Percentiles rank a stretch among this genome's conserved stretches.
Conservation (phyloP, 176 grass and related monocot genomes). For the Zea mays region Zm-B73-REFERENCE-NAM-5.0 NC_050098.1:144032501-144033000, state of each 20-base stretch:
- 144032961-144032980: conserved; percentile 59
- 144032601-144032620: conserved; percentile 67
- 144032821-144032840: conserved; percentile 80
- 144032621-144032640: conserved; percentile 84
- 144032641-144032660: conserved; percentile 75
- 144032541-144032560: conserved; percentile 55
- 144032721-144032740: conserved; percentile 92
- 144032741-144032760: conserved; percentile 72
- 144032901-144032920: conserved; percentile 71
- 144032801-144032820: conserved; percentile 67
- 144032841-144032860: conserved; percentile 54
- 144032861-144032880: conserved; percentile 47
- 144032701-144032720: conserved; percentile 77
- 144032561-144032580: conserved; percentile 88
- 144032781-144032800: conserved; percentile 30
- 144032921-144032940: conserved; percentile 72
- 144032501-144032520: conserved; percentile 69
- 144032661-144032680: conserved; percentile 65
- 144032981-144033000: conserved; percentile 75
- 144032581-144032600: conserved; percentile 79
- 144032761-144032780: neutral
- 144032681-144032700: conserved; percentile 83
- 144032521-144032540: conserved; percentile 56
- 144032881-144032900: conserved; percentile 70
- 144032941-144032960: conserved; percentile 43